These are phyloP conservation scores for Zygosaccharomyces siamensis DNA, from an alignment of 805 yeast genomes.

Conservation along the genomic window DNA sequence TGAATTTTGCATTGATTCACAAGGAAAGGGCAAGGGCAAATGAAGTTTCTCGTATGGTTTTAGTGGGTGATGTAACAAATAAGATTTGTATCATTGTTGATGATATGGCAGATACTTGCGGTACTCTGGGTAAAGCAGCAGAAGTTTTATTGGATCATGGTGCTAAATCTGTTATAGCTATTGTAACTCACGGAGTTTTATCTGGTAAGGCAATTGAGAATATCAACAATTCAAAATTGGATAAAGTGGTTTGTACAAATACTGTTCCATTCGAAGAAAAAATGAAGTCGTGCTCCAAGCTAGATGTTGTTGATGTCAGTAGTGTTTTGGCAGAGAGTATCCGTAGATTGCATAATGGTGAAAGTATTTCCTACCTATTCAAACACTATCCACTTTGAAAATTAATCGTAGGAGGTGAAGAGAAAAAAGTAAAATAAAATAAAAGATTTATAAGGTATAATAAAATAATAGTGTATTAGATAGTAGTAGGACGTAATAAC, in stretches of 20 bases:
- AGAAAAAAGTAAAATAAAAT: not conserved
- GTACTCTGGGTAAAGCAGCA: constrained; percentile 78
- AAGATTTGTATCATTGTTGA: constrained; percentile 75
- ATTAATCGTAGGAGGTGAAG: not conserved
- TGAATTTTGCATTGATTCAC: constrained; percentile 79
- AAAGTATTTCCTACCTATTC: constrained; percentile 74
- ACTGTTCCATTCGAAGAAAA: constrained; percentile 74
- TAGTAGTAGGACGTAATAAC: not conserved
- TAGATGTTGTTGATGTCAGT: constrained; percentile 63
- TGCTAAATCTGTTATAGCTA: constrained; percentile 71
- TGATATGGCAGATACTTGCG: constrained; percentile 90
- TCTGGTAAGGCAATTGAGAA: constrained; percentile 70
- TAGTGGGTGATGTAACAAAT: constrained; percentile 77
- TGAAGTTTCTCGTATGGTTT: constrained; percentile 78
- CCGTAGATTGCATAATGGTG: constrained; percentile 83
- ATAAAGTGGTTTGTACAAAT: constrained; percentile 71
- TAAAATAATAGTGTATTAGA: not conserved
- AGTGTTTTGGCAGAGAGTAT: constrained; percentile 76
- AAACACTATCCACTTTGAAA: constrained; percentile 35
- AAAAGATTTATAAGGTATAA: constrained; percentile 2
- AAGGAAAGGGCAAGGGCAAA: constrained; percentile 81
- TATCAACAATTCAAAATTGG: constrained; percentile 62
- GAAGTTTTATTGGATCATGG: constrained; percentile 63
- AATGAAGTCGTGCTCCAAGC: constrained; percentile 47
- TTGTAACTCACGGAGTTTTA: constrained; percentile 77